Conservation (phyloP, 495 filamentous ascomycete genomes). For the Aspergillus heteromorphus region DNA sequence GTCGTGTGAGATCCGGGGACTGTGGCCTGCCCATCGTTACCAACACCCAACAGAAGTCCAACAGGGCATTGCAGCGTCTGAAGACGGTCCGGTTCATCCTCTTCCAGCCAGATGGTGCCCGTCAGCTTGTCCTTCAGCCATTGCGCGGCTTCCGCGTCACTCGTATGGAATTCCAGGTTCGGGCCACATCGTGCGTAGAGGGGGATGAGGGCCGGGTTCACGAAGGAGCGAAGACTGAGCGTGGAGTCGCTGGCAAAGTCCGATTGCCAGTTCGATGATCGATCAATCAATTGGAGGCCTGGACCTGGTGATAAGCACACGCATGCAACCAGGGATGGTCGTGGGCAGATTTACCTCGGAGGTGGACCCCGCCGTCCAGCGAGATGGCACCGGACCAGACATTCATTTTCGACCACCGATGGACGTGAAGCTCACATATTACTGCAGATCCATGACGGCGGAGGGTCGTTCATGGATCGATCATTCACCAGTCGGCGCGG, state of each 20-base stretch:
- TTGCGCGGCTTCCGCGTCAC: slow-evolving; percentile 29
- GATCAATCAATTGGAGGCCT: slow-evolving; percentile 38
- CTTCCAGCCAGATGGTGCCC: slow-evolving; percentile 31
- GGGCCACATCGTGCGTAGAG: slow-evolving; percentile 47
- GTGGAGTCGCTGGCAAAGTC: slow-evolving; percentile 33
- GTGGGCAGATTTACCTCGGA: slow-evolving; percentile 28
- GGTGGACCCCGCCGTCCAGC: slow-evolving; percentile 23
- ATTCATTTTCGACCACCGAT: slow-evolving; percentile 26
- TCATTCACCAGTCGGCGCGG: neutral
- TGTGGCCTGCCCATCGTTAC: slow-evolving; percentile 15
- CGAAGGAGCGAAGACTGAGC: slow-evolving; percentile 38
- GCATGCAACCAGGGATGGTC: neutral
- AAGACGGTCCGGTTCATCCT: slow-evolving; percentile 27
- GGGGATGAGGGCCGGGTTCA: slow-evolving; percentile 44
- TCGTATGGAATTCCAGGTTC: slow-evolving; percentile 42
- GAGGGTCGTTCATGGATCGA: neutral
- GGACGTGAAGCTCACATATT: slow-evolving; percentile 9
- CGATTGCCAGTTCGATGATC: slow-evolving; percentile 33
- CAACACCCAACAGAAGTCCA: slow-evolving; percentile 34
- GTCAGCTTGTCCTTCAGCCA: slow-evolving; percentile 38
- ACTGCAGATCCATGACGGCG: neutral
- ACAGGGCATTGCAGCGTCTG: slow-evolving; percentile 37
- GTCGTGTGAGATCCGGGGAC: slow-evolving; percentile 29
- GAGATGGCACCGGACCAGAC: slow-evolving; percentile 35
- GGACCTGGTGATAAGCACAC: slow-evolving; percentile 1